Base-by-base conservation (phyloP, 306 rosid species). In the Herpetospermum pedunculosum region DNA sequence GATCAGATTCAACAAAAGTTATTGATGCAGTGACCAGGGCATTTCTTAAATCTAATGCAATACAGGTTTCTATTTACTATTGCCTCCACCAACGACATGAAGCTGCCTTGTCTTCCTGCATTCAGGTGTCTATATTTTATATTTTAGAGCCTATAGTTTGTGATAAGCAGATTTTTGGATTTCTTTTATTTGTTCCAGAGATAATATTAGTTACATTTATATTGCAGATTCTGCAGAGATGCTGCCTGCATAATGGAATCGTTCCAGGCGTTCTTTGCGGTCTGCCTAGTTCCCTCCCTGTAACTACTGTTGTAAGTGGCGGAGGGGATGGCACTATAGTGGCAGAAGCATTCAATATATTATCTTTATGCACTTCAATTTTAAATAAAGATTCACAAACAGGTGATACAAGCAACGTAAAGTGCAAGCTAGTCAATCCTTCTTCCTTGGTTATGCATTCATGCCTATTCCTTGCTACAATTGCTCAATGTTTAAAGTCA, bases 321-420 rank as follows among this genome's bases (percentile, higher is more conserved):
- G 96, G 95, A 3, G 97, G 91, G 71, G 99, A 94, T 78, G 91
- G 92, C 41, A 94, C 97, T 70, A 83, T 94, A 77, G 81, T 91
- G 71, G 87, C 94, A 38, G 97, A 93, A 84, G 80, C 89, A 69
- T 93, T 91, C 82, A 84, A 87, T 71, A 63, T 93, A 58, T 81
- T 93, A 54, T 84, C 92, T 26, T 77, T 85, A 28, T 89, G 94
- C 77, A 77, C 85, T 72, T 79, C 92, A 73, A 79, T 91, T 80
- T 70, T 75, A 32, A 83, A 77, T 77, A 89, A 89, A 80, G 97
- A 88, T 74, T 28, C 80, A 73, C 88, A 89, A 53, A 84, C 77
- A 23, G 78, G 78, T 15, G 95, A 91, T 72, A 48, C 90, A 68
- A 80, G 72, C 69, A 89, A 78, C 74, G 25, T 78, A 80, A 89